Base-by-base conservation (phyloP, 2,329 filamentous ascomycete species). In the Fusarium camptoceras region DNA sequence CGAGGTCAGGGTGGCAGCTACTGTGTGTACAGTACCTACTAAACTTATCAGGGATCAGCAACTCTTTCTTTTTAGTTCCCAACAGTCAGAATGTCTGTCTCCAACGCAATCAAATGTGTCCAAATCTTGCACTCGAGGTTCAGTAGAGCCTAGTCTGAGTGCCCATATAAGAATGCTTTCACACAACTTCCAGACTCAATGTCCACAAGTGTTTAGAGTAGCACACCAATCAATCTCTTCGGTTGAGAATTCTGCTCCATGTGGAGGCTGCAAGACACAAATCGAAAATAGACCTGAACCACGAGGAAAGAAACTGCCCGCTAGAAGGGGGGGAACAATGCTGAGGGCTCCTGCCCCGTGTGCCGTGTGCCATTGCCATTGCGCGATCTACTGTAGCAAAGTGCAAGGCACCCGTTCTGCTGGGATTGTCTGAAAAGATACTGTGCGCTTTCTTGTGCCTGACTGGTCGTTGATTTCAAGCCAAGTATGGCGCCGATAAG, bases 401-500 rank as follows among this genome's bases (percentile, higher is more conserved):
- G 60, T 67, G 70, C 60, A 67, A 62, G 55, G 64, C 65, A 75
- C 65, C 74, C 72, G 59, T 74, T 62, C 65, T 69, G 60, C 59
- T 74, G 71, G 74, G 63, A 66, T 68, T 34, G 50, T 55, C 55
- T 53, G 50, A 61, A 62, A 46, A 34, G 56, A 42, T 68, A 70
- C 68, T 75, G 72, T 72, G 65, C 46, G 62, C 55, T 55, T 44
- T 47, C 50, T 56, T 43, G 62, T 42, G 39, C 58, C 60, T 75
- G 59, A 75, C 71, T 75, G 73, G 69, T 53, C 53, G 59, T 53
- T 47, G 42, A 55, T 58, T 58, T 25, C 59, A 59, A 70, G 71
- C 71, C 61, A 66, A 60, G 34, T 55, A 64, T 66, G 63, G 62
- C 62, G 59, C 59, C 59, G 61, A 64, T 66, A 60, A 53, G 57